These are phyloP conservation scores for Knufia fluminis DNA, from an alignment of 2,329 filamentous ascomycete species.

Conservation along the genomic window DNA sequence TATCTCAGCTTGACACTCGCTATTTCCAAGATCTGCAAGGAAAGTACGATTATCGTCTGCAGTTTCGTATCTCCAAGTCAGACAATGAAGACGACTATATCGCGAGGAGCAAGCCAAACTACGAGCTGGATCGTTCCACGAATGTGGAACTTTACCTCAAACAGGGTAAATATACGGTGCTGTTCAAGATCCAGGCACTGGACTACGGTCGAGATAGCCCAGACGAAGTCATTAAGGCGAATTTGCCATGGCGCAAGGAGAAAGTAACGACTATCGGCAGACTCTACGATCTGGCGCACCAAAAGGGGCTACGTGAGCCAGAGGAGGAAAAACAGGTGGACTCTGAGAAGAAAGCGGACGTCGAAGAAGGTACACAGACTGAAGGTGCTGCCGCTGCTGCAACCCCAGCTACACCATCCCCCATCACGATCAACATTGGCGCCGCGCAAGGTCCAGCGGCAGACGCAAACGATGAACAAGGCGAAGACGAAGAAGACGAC, in stretches of 20 bases:
- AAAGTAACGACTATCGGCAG: conserved; percentile 52
- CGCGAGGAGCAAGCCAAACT: conserved; percentile 46
- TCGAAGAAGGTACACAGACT: neutral
- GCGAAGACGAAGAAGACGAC: conserved; percentile 6
- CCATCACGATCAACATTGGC: too few relatives aligned
- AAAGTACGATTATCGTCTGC: conserved; percentile 48
- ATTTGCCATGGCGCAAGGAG: conserved; percentile 55
- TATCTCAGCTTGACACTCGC: conserved; percentile 52
- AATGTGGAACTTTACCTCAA: conserved; percentile 68
- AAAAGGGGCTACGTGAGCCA: conserved; percentile 33
- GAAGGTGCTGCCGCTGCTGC: neutral
- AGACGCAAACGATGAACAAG: conserved; percentile 10
- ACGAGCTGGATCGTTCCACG: conserved; percentile 62
- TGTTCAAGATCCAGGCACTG: conserved; percentile 64
- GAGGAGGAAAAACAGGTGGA: conserved; percentile 26
- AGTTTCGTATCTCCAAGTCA: conserved; percentile 47
- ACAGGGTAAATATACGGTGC: conserved; percentile 63
- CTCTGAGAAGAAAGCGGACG: conserved; percentile 29
- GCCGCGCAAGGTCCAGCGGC: neutral
- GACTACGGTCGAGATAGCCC: conserved; percentile 42
- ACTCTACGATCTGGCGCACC: conserved; percentile 39
- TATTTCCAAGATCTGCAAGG: conserved; percentile 51
- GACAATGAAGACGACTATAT: conserved; percentile 50
- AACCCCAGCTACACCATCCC: too few relatives aligned
- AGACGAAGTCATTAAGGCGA: conserved; percentile 53